Base-by-base conservation (phyloP, 2,329 filamentous ascomycete species). In the Fusarium succisae region DNA sequence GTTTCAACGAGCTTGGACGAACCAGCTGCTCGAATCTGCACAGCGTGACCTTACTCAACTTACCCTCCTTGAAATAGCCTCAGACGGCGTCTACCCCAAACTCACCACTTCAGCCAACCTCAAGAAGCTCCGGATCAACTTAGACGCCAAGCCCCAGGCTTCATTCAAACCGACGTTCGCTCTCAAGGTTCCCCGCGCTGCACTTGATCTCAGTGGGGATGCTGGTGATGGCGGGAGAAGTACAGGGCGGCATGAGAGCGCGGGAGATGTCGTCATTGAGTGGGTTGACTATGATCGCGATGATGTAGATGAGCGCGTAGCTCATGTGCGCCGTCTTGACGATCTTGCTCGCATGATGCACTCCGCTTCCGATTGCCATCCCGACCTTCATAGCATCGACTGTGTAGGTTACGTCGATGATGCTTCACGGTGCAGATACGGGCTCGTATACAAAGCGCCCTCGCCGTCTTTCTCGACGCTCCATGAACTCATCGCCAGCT, bases 321-420 rank as follows among this genome's bases (percentile, higher is more conserved):
- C 81, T 41, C 84, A 86, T 61, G 79, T 86, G 39, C 81, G 84
- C 35, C 79, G 85, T 17, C 82, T 86, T 41, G 84, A 86, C 71
- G 85, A 87, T 70, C 81, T 86, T 22, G 84, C 85, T 26, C 80
- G 83, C 44, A 85, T 87, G 83, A 85, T 86, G 79, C 84, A 85
- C 76, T 85, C 83, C 26, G 84, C 83, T 13, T 85, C 84, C 2
- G 78, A 81, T 47, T 80, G 81, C 48, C 84, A 87, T 66, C 85
- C 85, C 30, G 85, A 86, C 67, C 81, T 87, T 13, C 84, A 86
- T 76, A 84, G 83, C 68, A 79, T 86, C 47, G 83, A 87, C 79
- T 87, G 85, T 72, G 76, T 86, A 5, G 85, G 85, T 53, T 87
- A 87, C 76, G 82, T 83, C 9, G 84, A 86, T 72, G 85, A 86